A percentile compares a stretch with the other conserved stretches of the same genome.
Evolutionary conservation across 257 asterid species (phyloP).

Genomic region (Jasminum sambac): DNA sequence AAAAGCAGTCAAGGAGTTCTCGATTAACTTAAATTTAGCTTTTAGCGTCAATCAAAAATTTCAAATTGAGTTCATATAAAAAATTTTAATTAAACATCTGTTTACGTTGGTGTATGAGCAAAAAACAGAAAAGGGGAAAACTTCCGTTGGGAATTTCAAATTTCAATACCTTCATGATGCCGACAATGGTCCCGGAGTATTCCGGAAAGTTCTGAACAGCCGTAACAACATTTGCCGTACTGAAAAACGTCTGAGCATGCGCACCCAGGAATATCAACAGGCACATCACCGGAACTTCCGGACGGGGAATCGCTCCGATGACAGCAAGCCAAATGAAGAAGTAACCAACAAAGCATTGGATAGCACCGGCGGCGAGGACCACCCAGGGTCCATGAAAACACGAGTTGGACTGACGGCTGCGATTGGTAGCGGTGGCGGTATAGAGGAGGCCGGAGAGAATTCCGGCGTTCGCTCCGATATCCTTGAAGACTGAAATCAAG

Average conservation of each 20-base stretch:
- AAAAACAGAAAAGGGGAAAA: neutral
- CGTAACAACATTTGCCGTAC: conserved; percentile 84
- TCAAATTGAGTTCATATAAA: neutral
- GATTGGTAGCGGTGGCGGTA: conserved; percentile 41
- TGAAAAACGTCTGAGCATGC: conserved; percentile 89
- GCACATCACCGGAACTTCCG: conserved; percentile 55
- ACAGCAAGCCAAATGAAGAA: conserved; percentile 83
- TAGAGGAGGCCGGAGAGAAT: conserved; percentile 78
- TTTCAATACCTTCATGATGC: conserved; percentile 82
- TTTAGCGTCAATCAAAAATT: neutral
- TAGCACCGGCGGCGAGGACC: conserved; percentile 68
- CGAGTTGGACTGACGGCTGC: conserved; percentile 1
- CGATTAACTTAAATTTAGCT: neutral
- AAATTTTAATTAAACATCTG: neutral
- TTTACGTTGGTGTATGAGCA: neutral
- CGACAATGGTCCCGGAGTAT: conserved; percentile 80
- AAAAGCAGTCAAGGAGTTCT: neutral
- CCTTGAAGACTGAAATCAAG: conserved; percentile 84
- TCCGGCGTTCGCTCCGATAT: conserved; percentile 98
- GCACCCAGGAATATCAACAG: conserved; percentile 88
- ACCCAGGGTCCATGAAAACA: conserved; percentile 67
- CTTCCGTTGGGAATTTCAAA: neutral
- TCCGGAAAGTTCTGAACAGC: conserved; percentile 76
- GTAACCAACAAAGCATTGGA: conserved; percentile 82
- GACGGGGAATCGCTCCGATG: conserved; percentile 58